Percentiles rank a stretch among this genome's conserved stretches.
These are phyloP conservation scores for Funneliformis geosporum DNA, from an alignment of 192 early-diverging fungal genomes.

Conservation along the genomic window DNA sequence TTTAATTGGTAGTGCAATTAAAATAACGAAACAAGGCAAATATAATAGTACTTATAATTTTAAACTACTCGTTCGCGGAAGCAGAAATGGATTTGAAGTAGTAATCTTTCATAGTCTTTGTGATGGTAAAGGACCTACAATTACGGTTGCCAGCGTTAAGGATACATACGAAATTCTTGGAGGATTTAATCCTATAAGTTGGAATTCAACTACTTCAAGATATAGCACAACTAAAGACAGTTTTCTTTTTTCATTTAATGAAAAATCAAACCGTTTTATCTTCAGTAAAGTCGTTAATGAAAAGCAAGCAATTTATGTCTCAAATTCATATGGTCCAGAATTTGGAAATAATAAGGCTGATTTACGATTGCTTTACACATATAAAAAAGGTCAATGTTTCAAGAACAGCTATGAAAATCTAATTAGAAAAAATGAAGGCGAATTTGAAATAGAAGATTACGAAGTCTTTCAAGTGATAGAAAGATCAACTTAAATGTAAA, in stretches of 20 bases:
- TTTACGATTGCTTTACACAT: neutral
- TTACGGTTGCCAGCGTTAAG: conserved; percentile 26
- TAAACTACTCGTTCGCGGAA: neutral
- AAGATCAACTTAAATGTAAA: neutral
- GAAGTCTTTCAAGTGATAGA: neutral
- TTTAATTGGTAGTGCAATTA: neutral
- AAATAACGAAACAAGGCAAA: neutral
- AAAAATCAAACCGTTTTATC: neutral
- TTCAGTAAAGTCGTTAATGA: neutral
- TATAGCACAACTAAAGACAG: neutral
- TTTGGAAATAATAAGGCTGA: neutral
- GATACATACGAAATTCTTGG: conserved; percentile 31
- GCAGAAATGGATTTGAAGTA: conserved; percentile 13
- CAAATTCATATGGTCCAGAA: neutral
- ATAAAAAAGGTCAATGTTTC: neutral
- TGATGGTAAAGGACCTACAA: conserved; percentile 35
- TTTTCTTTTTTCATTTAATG: neutral
- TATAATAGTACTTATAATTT: neutral
- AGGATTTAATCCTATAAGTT: conserved; percentile 35
- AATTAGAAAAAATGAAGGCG: neutral
- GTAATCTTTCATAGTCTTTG: conserved; percentile 17
- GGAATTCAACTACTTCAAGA: neutral
- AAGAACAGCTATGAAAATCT: neutral
- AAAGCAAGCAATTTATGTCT: neutral
- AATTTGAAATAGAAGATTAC: neutral